Base-by-base conservation (phyloP, 2,329 filamentous ascomycete genomes). In the Massarina eburnea region DNA sequence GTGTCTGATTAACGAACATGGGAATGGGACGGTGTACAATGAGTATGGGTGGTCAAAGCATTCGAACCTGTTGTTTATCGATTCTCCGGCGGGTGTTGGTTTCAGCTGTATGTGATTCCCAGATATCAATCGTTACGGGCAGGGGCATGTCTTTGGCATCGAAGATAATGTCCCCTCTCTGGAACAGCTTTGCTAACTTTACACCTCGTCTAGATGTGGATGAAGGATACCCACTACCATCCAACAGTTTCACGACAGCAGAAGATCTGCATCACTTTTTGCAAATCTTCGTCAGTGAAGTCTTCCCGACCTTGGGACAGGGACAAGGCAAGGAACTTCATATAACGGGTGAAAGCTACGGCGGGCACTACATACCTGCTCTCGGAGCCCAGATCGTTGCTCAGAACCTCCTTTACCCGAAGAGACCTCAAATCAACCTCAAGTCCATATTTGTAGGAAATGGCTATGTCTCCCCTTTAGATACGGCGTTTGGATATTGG, bases 191-290 rank as follows among this genome's bases (percentile, higher is more conserved):
- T n/a, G n/a, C n/a, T n/a, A n/a, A n/a, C n/a, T n/a, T n/a, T n/a
- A n/a, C n/a, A n/a, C n/a, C n/a, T n/a, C n/a, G n/a, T n/a, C n/a
- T n/a, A n/a, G n/a, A 41, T 48, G 27, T 71, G 1, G 69, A 73
- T 39, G 58, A 70, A 41, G 68, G 62, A 3, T 51, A 48, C 5
- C 64, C 64, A 5, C 17, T 71, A 1, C 68, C 73, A 2, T 55
- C 50, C 2, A 66, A 66, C 4, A 77, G 76, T 10, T 69, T 71
- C 26, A 69, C 71, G 1, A 73, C 72, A 10, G 74, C 75, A 1
- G 64, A 69, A 35, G 77, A 80, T 55, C 74, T 79, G 67, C 73
- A 78, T 52, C 58, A 71, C 27, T 79, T 79, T 49, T 59, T 80
- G 40, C 74, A 77, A 49, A 59, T 78, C 4, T 78, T 79, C 49